Conservation (phyloP, 768 basidiomycete species). For the Boletellus sp. region DNA sequence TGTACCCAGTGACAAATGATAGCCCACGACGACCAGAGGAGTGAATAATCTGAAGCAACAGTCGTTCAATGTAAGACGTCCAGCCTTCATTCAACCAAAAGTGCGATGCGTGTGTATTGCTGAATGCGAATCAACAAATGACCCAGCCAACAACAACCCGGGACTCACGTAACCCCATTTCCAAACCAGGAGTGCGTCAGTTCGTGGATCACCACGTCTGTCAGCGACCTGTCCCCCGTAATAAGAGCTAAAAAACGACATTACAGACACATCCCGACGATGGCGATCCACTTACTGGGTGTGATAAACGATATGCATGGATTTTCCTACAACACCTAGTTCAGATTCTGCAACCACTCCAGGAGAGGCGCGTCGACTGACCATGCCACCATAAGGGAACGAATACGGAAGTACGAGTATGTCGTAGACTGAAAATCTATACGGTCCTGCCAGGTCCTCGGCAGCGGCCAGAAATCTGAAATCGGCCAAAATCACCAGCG, state of each 20-base stretch:
- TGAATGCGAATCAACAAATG: conserved; percentile 14
- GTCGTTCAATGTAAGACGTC: conserved; percentile 90
- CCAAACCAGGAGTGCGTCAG: conserved; percentile 88
- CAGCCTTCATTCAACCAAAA: conserved; percentile 94
- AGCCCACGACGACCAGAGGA: conserved; percentile 77
- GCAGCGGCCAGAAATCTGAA: conserved; percentile 66
- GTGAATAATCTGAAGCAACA: conserved; percentile 67
- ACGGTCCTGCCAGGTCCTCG: conserved; percentile 70
- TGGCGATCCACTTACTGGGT: conserved; percentile 52
- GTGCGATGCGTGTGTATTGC: conserved; percentile 70
- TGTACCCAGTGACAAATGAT: conserved; percentile 72
- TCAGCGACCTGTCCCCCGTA: conserved; percentile 80
- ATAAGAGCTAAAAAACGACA: conserved; percentile 54
- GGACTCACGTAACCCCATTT: conserved; percentile 75
- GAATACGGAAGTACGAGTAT: conserved; percentile 84
- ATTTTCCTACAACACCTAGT: conserved; percentile 60
- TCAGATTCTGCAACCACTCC: background rate
- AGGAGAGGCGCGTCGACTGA: conserved; percentile 17
- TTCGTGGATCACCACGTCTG: conserved; percentile 89
- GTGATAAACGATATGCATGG: conserved; percentile 85
- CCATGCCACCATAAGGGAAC: conserved; percentile 93
- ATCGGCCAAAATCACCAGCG: background rate
- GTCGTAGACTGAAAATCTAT: conserved; percentile 87
- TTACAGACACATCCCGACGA: background rate
- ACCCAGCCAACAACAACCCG: background rate